Evolutionary conservation across 2,329 filamentous ascomycete species (phyloP), one percentile per base, ranked within the genome.

Genomic region (Colletotrichum sp.): DNA sequence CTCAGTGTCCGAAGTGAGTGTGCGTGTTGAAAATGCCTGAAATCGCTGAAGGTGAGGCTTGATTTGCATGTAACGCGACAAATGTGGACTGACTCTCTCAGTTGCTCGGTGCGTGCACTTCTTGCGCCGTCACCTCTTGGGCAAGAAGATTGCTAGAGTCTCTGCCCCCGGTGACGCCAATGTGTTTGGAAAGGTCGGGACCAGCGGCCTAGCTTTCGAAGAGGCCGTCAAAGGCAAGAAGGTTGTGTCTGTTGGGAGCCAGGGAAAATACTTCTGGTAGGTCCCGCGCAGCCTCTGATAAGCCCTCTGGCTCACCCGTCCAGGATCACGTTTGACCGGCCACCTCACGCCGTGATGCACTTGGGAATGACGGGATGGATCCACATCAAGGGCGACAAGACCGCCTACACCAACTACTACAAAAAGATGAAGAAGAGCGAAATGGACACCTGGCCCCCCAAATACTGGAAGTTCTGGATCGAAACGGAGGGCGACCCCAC

Each of bases 201-300:
- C 95, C 0, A 95, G 91, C 21, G 95, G 94, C 1, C 84, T 91
- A 0, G 94, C 93, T 34, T 96, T 99, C 78, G 89, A 95, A 79
- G 90, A 91, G 71, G 92, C 94, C 2, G 88, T 98, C 81, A 89
- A 89, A 5, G 95, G 95, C 6, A 96, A 94, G 81, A 95, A 92
- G 81, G 92, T 92, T 5, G 75, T 91, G 10, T 89, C 88, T 70
- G 95, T 94, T 6, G 95, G 94, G 6, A 95, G 94, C 76, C 97
- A 98, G 83, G 97, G 97, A 12, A 99, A 99, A 90, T 99, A 99
- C 83, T 99, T 99, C 84, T 99, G 97, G 92, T 91, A 80, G 76
- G 85, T 77, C 10, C 15, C 3, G 6, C 4, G 9, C 7, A 4
- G 1, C 7, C 2, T 18, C 8, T 3, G 13, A 28, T 4, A 7